A percentile compares a stretch with the other conserved stretches of the same genome.
Evolutionary conservation across 2,329 filamentous ascomycete species (phyloP).

Genomic region (Hymenoscyphus albidus): DNA sequence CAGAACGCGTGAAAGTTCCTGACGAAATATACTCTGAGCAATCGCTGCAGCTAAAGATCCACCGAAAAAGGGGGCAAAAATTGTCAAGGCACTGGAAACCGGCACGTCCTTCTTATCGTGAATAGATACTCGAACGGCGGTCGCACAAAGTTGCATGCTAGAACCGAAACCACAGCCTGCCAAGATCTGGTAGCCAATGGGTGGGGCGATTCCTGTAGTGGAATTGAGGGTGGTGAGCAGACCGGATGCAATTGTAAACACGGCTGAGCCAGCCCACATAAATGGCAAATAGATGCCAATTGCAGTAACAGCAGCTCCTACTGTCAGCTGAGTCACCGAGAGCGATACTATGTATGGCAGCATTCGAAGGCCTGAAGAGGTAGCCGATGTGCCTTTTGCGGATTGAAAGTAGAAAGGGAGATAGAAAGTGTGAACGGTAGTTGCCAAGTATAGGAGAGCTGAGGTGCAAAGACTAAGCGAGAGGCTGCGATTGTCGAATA

Average conservation of each 20-base stretch:
- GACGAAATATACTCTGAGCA: conserved; percentile 44
- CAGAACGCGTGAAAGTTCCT: conserved; percentile 13
- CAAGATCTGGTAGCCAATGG: conserved; percentile 56
- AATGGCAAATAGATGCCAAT: conserved; percentile 35
- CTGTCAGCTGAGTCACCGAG: conserved; percentile 5
- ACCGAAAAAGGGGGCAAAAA: conserved; percentile 52
- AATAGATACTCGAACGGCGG: conserved; percentile 52
- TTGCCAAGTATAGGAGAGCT: conserved; percentile 8
- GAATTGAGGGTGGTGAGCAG: conserved; percentile 48
- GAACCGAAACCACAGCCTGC: conserved; percentile 51
- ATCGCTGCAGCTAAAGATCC: conserved; percentile 53
- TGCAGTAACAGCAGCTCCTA: conserved; percentile 21
- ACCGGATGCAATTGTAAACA: conserved; percentile 42
- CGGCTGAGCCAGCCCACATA: conserved; percentile 29
- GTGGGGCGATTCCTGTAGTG: conserved; percentile 32
- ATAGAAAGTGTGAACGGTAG: conserved; percentile 19
- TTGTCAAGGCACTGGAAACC: conserved; percentile 46
- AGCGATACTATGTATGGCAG: conserved; percentile 22
- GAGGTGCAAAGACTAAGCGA: conserved; percentile 2
- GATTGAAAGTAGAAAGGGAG: conserved; percentile 35
- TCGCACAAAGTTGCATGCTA: conserved; percentile 52
- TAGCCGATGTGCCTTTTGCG: conserved; percentile 24
- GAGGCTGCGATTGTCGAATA: conserved; percentile 35
- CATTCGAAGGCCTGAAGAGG: conserved; percentile 24
- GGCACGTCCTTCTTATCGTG: conserved; percentile 45